Evolutionary conservation across 345 rosid genomes (phyloP).

Genomic region (Hibiscus mutabilis): DNA sequence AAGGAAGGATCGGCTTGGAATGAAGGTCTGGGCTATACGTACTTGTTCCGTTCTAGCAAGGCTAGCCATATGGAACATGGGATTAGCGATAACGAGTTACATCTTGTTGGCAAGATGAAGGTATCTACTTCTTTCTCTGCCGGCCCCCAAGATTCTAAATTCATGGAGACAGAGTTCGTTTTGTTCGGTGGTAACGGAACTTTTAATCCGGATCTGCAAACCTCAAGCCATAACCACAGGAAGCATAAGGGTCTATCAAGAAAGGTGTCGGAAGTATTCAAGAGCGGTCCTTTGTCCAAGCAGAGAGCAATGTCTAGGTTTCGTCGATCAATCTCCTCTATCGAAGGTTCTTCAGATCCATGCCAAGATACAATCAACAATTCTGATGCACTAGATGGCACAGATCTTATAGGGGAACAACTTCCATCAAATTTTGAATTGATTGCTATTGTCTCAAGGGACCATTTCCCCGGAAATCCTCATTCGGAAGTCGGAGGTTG

Average conservation of each 20-base stretch:
- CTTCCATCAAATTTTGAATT: constrained; percentile 67
- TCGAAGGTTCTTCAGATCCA: constrained; percentile 47
- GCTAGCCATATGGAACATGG: constrained; percentile 33
- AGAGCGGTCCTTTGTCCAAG: constrained; percentile 39
- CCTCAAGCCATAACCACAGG: constrained; percentile 24
- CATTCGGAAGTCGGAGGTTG: constrained; percentile 66
- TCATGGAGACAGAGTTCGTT: constrained; percentile 69
- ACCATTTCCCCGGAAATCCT: constrained; percentile 27
- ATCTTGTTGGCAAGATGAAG: constrained; percentile 64
- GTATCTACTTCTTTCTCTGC: constrained; percentile 53
- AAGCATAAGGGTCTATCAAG: constrained; percentile 57
- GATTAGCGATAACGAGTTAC: constrained; percentile 26
- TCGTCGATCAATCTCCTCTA: constrained; percentile 38
- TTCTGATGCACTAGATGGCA: constrained; percentile 25
- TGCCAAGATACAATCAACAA: constrained; percentile 31
- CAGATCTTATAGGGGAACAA: constrained; percentile 34
- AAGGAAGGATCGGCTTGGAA: constrained; percentile 28
- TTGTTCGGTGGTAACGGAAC: constrained; percentile 44
- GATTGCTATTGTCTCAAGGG: constrained; percentile 67
- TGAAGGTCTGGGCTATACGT: constrained; percentile 35
- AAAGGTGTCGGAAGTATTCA: constrained; percentile 56
- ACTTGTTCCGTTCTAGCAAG: constrained; percentile 49
- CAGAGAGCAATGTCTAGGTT: constrained; percentile 53
- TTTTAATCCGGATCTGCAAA: constrained; percentile 26
- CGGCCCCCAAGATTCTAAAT: constrained; percentile 36